These are phyloP conservation scores for Boletus coccyginus DNA, from an alignment of 768 basidiomycete species.

Conservation along the genomic window DNA sequence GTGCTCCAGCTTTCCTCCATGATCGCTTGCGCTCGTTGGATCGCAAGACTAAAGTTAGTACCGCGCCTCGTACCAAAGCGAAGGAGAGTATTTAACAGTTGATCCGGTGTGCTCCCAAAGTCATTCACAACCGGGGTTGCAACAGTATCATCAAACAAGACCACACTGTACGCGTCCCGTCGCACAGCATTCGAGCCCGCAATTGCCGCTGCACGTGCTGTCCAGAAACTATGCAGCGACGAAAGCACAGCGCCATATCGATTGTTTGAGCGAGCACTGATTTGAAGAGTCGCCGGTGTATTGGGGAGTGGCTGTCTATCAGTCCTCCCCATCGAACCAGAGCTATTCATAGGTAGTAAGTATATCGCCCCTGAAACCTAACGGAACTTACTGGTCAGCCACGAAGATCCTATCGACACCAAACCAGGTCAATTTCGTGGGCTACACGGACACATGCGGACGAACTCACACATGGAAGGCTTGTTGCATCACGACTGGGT, in stretches of 20 bases:
- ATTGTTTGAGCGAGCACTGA: conserved; percentile 39
- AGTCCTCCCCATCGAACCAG: conserved; percentile 44
- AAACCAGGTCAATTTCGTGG: neutral
- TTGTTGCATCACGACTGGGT: conserved; percentile 50
- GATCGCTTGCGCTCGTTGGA: conserved; percentile 32
- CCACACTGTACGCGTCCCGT: conserved; percentile 55
- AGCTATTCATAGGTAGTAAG: conserved; percentile 33
- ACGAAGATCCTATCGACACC: conserved; percentile 46
- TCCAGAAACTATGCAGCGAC: conserved; percentile 55
- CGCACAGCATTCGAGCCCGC: conserved; percentile 28
- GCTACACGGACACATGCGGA: rapidly evolving
- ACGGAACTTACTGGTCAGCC: conserved; percentile 41
- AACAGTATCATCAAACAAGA: conserved; percentile 39
- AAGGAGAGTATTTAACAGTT: conserved; percentile 42
- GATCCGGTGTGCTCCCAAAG: conserved; percentile 41
- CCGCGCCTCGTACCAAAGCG: conserved; percentile 29
- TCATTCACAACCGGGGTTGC: conserved; percentile 41
- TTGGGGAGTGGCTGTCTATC: conserved; percentile 46
- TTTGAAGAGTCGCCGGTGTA: conserved; percentile 40
- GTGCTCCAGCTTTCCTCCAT: conserved; percentile 51
- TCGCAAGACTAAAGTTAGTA: conserved; percentile 45
- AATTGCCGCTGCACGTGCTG: conserved; percentile 43
- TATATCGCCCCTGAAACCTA: neutral
- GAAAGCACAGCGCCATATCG: conserved; percentile 60
- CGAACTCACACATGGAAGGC: conserved; percentile 57